These are phyloP conservation scores for Ogataea populi-albae DNA, from an alignment of 805 yeast species.

Conservation along the genomic window DNA sequence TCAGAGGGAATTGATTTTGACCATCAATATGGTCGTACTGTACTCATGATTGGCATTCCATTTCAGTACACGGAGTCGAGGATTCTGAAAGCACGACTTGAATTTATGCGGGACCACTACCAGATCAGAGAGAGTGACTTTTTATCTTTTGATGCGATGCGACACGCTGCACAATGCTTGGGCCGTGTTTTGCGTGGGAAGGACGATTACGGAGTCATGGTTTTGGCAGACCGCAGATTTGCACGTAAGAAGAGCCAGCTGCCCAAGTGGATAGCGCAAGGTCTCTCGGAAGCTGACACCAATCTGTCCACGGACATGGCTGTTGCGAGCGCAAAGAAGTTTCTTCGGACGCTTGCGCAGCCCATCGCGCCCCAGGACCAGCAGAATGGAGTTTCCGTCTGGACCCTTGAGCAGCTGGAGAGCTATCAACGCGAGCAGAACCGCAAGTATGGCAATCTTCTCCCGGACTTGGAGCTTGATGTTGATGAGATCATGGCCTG, in stretches of 20 bases:
- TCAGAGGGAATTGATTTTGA: conserved; percentile 99
- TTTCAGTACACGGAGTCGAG: conserved; percentile 98
- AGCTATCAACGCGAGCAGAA: conserved; percentile 54
- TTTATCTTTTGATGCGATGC: conserved; percentile 97
- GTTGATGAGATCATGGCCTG: too few species aligned
- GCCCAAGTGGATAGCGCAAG: conserved; percentile 98
- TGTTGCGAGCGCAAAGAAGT: conserved; percentile 87
- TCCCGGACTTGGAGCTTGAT: too few species aligned
- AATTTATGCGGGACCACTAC: conserved; percentile 87
- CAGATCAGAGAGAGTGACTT: conserved; percentile 94
- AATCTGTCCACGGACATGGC: conserved; percentile 98
- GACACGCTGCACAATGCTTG: conserved; percentile 98
- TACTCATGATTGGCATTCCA: conserved; percentile 97
- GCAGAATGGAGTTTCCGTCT: conserved; percentile 84
- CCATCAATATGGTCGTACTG: conserved; percentile 97
- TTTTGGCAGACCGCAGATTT: conserved; percentile 91
- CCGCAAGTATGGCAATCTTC: conserved; percentile 11
- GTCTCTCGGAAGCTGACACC: conserved; percentile 83
- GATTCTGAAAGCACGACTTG: conserved; percentile 90
- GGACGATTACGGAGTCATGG: conserved; percentile 99
- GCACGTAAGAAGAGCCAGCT: conserved; percentile 80
- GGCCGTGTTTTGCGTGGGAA: conserved; percentile 98
- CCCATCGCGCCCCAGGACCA: conserved; percentile 86
- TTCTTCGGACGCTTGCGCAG: conserved; percentile 89
- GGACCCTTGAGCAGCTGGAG: conserved; percentile 73